Conservation (phyloP, 2,329 filamentous ascomycete genomes). For the Shiraia sp. region DNA sequence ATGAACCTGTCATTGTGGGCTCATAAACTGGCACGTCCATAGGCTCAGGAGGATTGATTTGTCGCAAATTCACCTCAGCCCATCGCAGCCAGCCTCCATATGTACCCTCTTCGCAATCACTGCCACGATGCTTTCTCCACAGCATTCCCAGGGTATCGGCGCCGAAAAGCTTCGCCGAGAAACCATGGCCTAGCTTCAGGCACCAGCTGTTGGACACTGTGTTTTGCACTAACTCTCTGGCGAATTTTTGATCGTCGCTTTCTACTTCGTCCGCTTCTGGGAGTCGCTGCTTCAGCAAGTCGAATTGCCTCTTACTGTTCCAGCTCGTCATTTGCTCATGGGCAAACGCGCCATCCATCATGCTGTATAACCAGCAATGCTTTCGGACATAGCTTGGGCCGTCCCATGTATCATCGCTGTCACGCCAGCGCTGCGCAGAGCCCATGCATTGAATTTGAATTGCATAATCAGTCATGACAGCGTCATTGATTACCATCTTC, state of each 20-base stretch:
- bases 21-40: constrained; percentile 18
- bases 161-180: constrained; percentile 56
- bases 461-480: constrained; percentile 60
- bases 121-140: constrained; percentile 56
- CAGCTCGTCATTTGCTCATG: constrained; percentile 57
- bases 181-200: constrained; percentile 60
- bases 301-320: constrained; percentile 55
- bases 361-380: constrained; percentile 25
- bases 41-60: constrained; percentile 28
- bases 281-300: constrained; percentile 53
- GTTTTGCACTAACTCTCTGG: constrained; percentile 56
- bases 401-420: constrained; percentile 57
- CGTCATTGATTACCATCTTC: constrained; percentile 44
- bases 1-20: constrained; percentile 18
- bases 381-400: constrained; percentile 56
- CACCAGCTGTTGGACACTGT: constrained; percentile 57
- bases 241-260: constrained; percentile 52
- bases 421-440: constrained; percentile 57
- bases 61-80: constrained; percentile 54
- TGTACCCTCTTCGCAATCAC: constrained; percentile 55
- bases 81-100: constrained; percentile 61
- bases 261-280: constrained; percentile 47
- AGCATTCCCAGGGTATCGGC: constrained; percentile 56
- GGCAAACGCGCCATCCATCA: constrained; percentile 21
- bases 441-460: constrained; percentile 59